Evolutionary conservation across 1,284 basidiomycete genomes (phyloP), one percentile per base, ranked within the genome.

Genomic region (Caloboletus firmus): DNA sequence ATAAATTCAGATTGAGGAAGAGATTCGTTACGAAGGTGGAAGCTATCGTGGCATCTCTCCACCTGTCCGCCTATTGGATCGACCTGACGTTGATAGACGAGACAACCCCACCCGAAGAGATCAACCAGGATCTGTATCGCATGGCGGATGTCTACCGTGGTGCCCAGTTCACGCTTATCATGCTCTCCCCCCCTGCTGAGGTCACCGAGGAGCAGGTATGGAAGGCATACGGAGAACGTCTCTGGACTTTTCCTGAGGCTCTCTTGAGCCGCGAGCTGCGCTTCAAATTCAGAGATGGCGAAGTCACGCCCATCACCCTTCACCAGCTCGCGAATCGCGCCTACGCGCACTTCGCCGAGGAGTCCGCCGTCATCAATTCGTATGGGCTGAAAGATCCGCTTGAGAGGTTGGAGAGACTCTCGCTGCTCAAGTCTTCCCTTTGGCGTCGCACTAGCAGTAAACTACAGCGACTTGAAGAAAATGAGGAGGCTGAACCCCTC

Each of bases 121-220:
- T 56, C 32, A 55, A 58, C 50, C 28, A 55, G 18, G 66, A 69
- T 41, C 12, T 70, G 5, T 66, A 65, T 56, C 61, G 63, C 28
- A 69, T 69, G 65, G 61, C 64, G 1, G 64, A 66, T 17, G 55
- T 70, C n/a, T 66, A 67, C n/a, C 58, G 56, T 24, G 35, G 55
- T 0, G 65, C 65, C 10, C 44, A 63, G 26, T 67, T 69, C 49
- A 70, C 63, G 1, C 61, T 70, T 7, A 66, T 69, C 42, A 46
- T 69, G 43, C 49, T 67, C 31, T 34, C 0, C 22, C 54, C 61
- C 4, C 18, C 42, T 12, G 11, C 13, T 3, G 30, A 1, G 1
- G 43, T 48, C 22, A 48, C 44, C 7, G 34, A 60, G 8, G 39
- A 57, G n/a, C 20, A 32, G 0, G 49, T 52, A 39, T 66, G 65